phyloP scores from a whole-genome alignment of 768 basidiomycete species.

The Lentinus tigrinus region DNA sequence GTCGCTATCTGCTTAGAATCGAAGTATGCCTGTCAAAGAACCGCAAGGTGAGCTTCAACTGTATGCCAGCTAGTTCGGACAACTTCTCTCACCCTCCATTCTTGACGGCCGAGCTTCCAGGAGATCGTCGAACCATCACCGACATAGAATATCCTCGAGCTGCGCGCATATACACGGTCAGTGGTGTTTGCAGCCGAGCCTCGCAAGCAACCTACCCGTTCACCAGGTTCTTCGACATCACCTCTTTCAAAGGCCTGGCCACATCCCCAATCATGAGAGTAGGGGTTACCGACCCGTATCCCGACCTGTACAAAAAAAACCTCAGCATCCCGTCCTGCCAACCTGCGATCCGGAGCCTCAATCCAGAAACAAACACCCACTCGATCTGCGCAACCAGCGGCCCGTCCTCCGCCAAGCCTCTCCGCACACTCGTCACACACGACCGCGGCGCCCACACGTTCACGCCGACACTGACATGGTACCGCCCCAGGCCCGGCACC shows the following conservation, averaged over 20 bases:
- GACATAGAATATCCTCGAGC: slow-evolving; percentile 22
- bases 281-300: slow-evolving; percentile 7
- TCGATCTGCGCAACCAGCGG: slow-evolving; percentile 23
- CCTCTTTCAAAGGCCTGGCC: slow-evolving; percentile 13
- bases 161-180: neutral
- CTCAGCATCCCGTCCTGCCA: neutral
- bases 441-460: slow-evolving; percentile 24
- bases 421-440: slow-evolving; percentile 20
- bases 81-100: slow-evolving; percentile 21
- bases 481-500: slow-evolving; percentile 2
- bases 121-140: slow-evolving; percentile 19
- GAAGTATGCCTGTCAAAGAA: slow-evolving; percentile 12
- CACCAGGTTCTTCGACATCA: slow-evolving; percentile 14
- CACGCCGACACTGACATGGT: slow-evolving; percentile 23
- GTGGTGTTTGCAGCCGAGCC: neutral
- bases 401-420: slow-evolving; percentile 20
- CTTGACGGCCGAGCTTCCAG: slow-evolving; percentile 20
- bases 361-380: slow-evolving; percentile 12
- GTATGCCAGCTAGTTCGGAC: neutral
- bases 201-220: slow-evolving; percentile 1
- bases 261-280: slow-evolving; percentile 19
- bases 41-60: neutral
- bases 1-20: slow-evolving; percentile 18
- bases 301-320: slow-evolving; percentile 11
- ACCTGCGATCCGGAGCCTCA: neutral